These are phyloP conservation scores for Agrocybe praecox DNA, from an alignment of 768 basidiomycete species.

Conservation along the genomic window DNA sequence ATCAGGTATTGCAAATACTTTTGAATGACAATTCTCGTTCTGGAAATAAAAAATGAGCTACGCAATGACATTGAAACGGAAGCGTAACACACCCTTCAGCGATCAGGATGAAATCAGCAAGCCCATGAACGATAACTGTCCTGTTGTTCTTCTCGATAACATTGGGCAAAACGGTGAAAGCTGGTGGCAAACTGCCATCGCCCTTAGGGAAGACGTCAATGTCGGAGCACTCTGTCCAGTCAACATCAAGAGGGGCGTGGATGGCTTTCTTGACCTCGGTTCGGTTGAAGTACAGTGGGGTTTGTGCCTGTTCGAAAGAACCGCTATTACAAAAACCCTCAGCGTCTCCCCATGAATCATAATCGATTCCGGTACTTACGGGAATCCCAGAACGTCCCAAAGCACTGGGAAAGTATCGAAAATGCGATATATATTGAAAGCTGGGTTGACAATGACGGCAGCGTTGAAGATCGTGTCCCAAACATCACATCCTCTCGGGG, in stretches of 20 bases:
- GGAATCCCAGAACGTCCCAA: slow-evolving; percentile 86
- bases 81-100: slow-evolving; percentile 61
- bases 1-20: slow-evolving; percentile 42
- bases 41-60: too few species aligned
- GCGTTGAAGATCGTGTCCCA: slow-evolving; percentile 69
- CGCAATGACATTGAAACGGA: not conserved
- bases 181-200: slow-evolving; percentile 63
- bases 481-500: slow-evolving; percentile 59
- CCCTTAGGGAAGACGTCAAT: slow-evolving; percentile 59
- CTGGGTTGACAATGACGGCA: slow-evolving; percentile 66
- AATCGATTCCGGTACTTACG: slow-evolving; percentile 39
- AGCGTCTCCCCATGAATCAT: not conserved
- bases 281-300: slow-evolving; percentile 73
- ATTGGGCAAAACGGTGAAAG: slow-evolving; percentile 66
- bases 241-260: slow-evolving; percentile 63
- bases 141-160: slow-evolving; percentile 77
- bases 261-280: slow-evolving; percentile 69
- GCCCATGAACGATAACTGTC: slow-evolving; percentile 70
- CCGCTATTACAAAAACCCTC: slow-evolving; percentile 38
- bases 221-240: slow-evolving; percentile 67
- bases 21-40: slow-evolving; percentile 64
- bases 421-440: slow-evolving; percentile 78
- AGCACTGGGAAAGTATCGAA: slow-evolving; percentile 75
- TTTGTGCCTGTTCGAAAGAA: slow-evolving; percentile 54
- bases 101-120: slow-evolving; percentile 74